Conservation (phyloP, 1,139 yeast species). For the Taphrina wiesneri region DNA sequence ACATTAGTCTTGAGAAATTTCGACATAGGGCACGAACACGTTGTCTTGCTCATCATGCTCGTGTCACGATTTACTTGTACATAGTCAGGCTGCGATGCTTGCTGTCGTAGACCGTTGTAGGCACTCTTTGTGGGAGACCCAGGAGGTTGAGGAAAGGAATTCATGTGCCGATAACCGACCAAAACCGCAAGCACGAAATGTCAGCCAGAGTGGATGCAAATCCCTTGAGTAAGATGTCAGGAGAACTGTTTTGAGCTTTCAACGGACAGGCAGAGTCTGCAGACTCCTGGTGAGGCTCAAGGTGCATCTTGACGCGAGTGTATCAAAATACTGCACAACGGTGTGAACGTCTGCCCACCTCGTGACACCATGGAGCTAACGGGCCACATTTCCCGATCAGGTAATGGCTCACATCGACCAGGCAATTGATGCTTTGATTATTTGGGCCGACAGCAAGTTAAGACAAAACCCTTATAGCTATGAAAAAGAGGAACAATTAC, state of each 20-base stretch:
- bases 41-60: constrained; percentile 21
- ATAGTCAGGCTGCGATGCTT: constrained; percentile 12
- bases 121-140: constrained; percentile 29
- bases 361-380: background rate
- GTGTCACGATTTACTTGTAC: constrained; percentile 28
- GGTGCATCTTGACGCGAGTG: background rate
- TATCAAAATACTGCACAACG: constrained; percentile 13
- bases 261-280: no score
- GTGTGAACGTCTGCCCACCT: background rate
- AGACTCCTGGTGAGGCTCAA: background rate
- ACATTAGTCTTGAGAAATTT: background rate
- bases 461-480: no score
- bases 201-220: background rate
- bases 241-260: no score
- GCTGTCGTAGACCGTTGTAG: background rate
- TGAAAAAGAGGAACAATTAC: no score
- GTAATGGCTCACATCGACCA: no score
- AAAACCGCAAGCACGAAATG: background rate
- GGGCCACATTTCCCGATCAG: background rate
- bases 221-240: no score
- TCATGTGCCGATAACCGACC: background rate
- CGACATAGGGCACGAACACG: background rate
- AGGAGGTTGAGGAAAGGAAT: constrained; percentile 11
- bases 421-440: no score
- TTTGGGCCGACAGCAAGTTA: no score